A percentile compares a stretch with the other conserved stretches of the same genome.
Conservation (phyloP, 2,329 filamentous ascomycete species). For the Biscogniauxia mediterranea region DNA sequence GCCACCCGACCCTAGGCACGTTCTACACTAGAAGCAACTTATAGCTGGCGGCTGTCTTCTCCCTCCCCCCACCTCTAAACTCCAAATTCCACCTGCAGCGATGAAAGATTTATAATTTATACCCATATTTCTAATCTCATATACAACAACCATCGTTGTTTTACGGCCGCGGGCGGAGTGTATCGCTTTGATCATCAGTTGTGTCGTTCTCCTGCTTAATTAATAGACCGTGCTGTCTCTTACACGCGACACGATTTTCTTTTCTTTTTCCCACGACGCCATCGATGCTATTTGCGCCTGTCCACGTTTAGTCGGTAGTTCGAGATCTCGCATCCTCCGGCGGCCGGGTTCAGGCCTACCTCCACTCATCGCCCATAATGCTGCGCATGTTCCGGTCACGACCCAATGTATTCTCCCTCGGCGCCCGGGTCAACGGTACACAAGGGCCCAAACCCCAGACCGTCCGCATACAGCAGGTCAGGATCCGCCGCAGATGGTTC, state of each 20-base stretch:
- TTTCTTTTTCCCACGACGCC: background rate
- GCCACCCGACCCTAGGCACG: background rate
- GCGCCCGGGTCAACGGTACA: conserved; percentile 14
- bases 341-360: conserved; percentile 28
- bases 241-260: too few species aligned
- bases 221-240: too few species aligned
- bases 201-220: too few species aligned
- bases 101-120: too few species aligned
- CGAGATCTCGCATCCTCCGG: conserved; percentile 17
- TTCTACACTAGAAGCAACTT: background rate
- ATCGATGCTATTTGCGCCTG: conserved; percentile 1
- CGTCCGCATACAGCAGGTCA: conserved; percentile 30
- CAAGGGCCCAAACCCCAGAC: conserved; percentile 15
- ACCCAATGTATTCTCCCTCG: conserved; percentile 21
- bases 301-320: background rate
- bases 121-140: too few species aligned
- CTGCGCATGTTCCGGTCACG: conserved; percentile 28
- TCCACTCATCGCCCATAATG: conserved; percentile 22
- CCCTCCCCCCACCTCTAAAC: background rate
- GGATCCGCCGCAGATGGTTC: conserved; percentile 26
- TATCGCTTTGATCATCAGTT: too few species aligned
- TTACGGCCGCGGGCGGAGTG: too few species aligned
- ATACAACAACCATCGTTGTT: too few species aligned
- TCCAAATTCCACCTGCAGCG: background rate
- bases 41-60: background rate